Evolutionary conservation across 2,329 filamentous ascomycete species (phyloP).

Genomic region (Stemphylium lycopersici): DNA sequence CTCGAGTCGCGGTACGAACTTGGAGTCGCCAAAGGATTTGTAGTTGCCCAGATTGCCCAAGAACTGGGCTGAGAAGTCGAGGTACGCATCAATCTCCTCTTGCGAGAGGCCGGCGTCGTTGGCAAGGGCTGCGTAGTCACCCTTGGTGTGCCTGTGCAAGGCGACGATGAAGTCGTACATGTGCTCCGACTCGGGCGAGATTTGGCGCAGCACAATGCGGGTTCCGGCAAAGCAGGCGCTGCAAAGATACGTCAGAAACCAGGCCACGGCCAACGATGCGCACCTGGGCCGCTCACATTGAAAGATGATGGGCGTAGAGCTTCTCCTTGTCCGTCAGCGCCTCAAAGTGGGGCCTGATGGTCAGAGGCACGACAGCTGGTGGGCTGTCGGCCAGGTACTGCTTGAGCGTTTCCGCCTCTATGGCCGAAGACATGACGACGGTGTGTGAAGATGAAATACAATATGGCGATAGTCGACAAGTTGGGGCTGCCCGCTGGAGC

Average conservation of each 20-base stretch:
- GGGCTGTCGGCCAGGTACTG: constrained; percentile 92
- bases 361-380: constrained; percentile 83
- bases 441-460: background rate
- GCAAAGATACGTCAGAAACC: constrained; percentile 3
- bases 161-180: constrained; percentile 63
- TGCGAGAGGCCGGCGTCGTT: constrained; percentile 51
- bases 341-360: constrained; percentile 93
- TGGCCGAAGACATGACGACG: constrained; percentile 37
- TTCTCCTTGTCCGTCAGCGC: constrained; percentile 76
- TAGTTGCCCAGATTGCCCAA: constrained; percentile 63
- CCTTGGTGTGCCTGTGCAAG: constrained; percentile 55
- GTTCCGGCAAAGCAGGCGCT: constrained; percentile 58
- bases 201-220: constrained; percentile 60
- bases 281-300: constrained; percentile 34
- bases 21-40: constrained; percentile 58
- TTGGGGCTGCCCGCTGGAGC: no score
- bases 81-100: constrained; percentile 46
- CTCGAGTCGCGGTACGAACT: constrained; percentile 58
- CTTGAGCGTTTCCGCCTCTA: constrained; percentile 55
- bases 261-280: background rate
- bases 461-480: no score
- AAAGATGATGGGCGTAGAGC: constrained; percentile 79
- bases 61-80: constrained; percentile 53
- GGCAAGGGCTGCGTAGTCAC: constrained; percentile 56
- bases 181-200: constrained; percentile 57